phyloP scores from a whole-genome alignment of 169 alveolate genomes.

The Cyclospora cayetanensis region DNA sequence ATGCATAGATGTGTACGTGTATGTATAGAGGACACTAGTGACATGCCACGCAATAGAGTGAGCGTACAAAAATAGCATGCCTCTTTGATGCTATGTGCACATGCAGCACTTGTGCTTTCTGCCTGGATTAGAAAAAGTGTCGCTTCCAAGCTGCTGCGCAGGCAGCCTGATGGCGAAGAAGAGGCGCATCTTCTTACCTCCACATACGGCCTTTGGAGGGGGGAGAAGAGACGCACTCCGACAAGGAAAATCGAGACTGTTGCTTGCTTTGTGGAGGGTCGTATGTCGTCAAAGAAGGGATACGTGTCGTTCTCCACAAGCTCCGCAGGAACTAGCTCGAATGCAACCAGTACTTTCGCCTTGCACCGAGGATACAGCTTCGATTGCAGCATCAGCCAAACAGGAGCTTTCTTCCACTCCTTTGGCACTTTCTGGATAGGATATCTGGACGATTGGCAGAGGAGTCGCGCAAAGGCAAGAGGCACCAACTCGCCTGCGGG shows the following conservation, averaged over 20 bases:
- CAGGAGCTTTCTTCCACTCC: constrained; percentile 91
- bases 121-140: too few species aligned
- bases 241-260: constrained; percentile 84
- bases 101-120: not conserved
- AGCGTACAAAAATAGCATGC: too few species aligned
- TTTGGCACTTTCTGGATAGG: constrained; percentile 87
- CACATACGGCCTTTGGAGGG: constrained; percentile 85
- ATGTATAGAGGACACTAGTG: too few species aligned
- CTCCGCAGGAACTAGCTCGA: constrained; percentile 85
- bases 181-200: too few species aligned
- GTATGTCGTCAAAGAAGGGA: constrained; percentile 90
- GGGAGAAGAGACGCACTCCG: constrained; percentile 86
- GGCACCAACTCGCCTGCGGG: too few species aligned
- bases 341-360: constrained; percentile 86
- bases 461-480: too few species aligned
- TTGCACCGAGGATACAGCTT: constrained; percentile 83
- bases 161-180: too few species aligned
- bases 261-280: constrained; percentile 86
- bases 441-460: too few species aligned
- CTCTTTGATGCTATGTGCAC: not conserved
- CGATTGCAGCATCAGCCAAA: constrained; percentile 87
- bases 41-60: too few species aligned
- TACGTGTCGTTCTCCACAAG: constrained; percentile 78
- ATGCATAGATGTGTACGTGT: too few species aligned
- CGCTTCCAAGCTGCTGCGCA: too few species aligned